These are phyloP conservation scores for Marchantia paleacea DNA, from an alignment of 225 moss, liverwort and hornwort genomes.

Conservation along the genomic window DNA sequence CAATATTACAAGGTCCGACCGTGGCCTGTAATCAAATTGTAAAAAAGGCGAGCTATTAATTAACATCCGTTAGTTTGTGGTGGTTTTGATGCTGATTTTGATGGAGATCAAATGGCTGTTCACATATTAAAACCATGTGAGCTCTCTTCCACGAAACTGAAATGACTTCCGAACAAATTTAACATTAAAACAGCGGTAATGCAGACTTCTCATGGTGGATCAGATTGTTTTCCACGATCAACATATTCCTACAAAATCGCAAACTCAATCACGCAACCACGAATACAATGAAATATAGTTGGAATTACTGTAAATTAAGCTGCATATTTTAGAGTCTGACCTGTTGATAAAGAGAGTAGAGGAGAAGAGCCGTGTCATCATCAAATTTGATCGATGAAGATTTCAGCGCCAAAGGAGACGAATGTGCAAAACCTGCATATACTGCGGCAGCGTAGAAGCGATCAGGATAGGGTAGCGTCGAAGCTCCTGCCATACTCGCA, in stretches of 20 bases:
- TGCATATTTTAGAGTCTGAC: slow-evolving; percentile 18
- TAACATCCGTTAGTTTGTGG: not conserved
- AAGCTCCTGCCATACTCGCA: slow-evolving; percentile 33
- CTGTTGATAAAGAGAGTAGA: slow-evolving; percentile 86
- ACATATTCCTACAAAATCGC: no score
- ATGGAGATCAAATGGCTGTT: no score
- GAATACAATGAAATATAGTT: not conserved
- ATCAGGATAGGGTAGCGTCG: slow-evolving; percentile 76
- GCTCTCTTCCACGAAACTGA: not conserved
- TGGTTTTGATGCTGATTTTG: no score
- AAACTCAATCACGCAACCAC: not conserved
- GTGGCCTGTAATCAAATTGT: slow-evolving; percentile 55
- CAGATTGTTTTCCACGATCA: not conserved
- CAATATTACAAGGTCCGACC: slow-evolving; percentile 74
- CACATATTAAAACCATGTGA: no score
- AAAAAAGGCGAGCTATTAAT: slow-evolving; percentile 21
- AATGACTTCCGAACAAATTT: not conserved
- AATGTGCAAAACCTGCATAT: slow-evolving; percentile 60
- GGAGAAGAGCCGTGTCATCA: slow-evolving; percentile 65
- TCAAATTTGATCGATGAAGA: slow-evolving; percentile 43
- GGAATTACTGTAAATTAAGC: not conserved
- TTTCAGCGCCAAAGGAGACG: slow-evolving; percentile 39
- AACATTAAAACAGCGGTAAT: not conserved
- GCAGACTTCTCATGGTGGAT: not conserved
- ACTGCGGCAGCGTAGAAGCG: slow-evolving; percentile 73